Evolutionary conservation across 2,329 filamentous ascomycete genomes (phyloP).

Genomic region (Tolypocladium album): DNA sequence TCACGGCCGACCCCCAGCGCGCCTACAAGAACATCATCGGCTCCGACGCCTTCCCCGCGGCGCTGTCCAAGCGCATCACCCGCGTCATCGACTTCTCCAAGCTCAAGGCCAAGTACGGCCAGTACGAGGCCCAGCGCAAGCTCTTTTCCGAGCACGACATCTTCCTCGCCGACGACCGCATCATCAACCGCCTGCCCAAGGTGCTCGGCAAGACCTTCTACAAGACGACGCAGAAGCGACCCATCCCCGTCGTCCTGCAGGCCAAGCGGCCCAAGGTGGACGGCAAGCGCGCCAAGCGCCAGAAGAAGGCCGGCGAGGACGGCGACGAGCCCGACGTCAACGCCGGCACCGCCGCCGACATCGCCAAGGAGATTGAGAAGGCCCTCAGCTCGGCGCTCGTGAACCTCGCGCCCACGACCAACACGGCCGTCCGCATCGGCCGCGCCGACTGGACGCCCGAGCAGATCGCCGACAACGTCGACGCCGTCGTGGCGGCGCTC

Average conservation of each 20-base stretch:
- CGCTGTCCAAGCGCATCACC: slow-evolving; percentile 56
- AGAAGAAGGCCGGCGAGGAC: slow-evolving; percentile 35
- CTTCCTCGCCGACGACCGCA: slow-evolving; percentile 85
- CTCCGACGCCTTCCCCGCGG: slow-evolving; percentile 58
- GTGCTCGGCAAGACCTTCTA: slow-evolving; percentile 89
- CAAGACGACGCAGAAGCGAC: slow-evolving; percentile 70
- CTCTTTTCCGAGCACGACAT: slow-evolving; percentile 80
- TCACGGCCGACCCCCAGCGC: slow-evolving; percentile 71
- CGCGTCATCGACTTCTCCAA: slow-evolving; percentile 75
- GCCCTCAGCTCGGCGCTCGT: slow-evolving; percentile 70
- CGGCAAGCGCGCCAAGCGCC: slow-evolving; percentile 45
- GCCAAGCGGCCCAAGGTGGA: slow-evolving; percentile 50
- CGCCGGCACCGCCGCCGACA: slow-evolving; percentile 47
- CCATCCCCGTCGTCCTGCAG: slow-evolving; percentile 68
- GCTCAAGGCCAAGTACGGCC: slow-evolving; percentile 70
- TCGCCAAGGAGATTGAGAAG: slow-evolving; percentile 73
- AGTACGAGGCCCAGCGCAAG: slow-evolving; percentile 79
- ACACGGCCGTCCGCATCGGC: slow-evolving; percentile 72
- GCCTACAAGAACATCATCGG: slow-evolving; percentile 83
- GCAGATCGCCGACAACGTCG: slow-evolving; percentile 71
- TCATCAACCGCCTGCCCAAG: slow-evolving; percentile 62
- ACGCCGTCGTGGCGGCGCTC: slow-evolving; percentile 57
- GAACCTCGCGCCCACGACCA: slow-evolving; percentile 66
- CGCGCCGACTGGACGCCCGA: slow-evolving; percentile 63
- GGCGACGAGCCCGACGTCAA: slow-evolving; percentile 15